Base-by-base conservation (phyloP, 495 filamentous ascomycete genomes). In the Aspergillus kassunensis region DNA sequence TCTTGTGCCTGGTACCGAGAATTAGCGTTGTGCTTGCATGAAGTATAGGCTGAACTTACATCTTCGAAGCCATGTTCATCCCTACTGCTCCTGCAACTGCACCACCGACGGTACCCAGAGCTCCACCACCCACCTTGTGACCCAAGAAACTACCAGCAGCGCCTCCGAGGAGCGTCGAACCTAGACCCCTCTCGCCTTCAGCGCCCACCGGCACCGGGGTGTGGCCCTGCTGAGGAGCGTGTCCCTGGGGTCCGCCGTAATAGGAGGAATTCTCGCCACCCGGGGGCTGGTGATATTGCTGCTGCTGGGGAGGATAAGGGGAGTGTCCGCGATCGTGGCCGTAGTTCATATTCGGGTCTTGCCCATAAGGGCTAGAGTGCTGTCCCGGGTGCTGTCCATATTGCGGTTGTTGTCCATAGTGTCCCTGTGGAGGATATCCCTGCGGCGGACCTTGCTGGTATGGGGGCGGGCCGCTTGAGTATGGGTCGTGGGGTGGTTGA, bases 71-170 rank as follows among this genome's bases (percentile, higher is more conserved):
- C 23, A 64, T 49, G 41, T 72, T 74, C 54, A 69, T 66, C 21
- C 67, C 72, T 18, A 73, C 60, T n/a, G 73, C 75, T 31, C 76
- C 76, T 6, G 68, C 59, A 43, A 75, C 52, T 18, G 68, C 74
- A 49, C 72, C 73, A 21, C 67, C 68, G 2, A 68, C 62, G n/a
- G 71, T 70, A 2, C 67, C 68, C 42, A 78, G 25, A 10, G 66
- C 16, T 12, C 74, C 71, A 36, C 69, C 71, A 6, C 73, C 71
- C 35, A 74, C 42, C 45, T 78, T 69, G 37, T 77, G 67, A 36
- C 69, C 69, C 16, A 75, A 37, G 37, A 67, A 64, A 3, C 70
- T 72, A 31, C 76, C 77, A 2, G 67, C 74, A 9, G 65, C 70
- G 23, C 63, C 70, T 18, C 76, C 76, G 12, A 72, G 12, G 18